Percentiles rank a stretch among this genome's conserved stretches.
These are phyloP conservation scores for Citrullus colocynthis DNA, from an alignment of 306 rosid genomes.

Conservation along the genomic window DNA sequence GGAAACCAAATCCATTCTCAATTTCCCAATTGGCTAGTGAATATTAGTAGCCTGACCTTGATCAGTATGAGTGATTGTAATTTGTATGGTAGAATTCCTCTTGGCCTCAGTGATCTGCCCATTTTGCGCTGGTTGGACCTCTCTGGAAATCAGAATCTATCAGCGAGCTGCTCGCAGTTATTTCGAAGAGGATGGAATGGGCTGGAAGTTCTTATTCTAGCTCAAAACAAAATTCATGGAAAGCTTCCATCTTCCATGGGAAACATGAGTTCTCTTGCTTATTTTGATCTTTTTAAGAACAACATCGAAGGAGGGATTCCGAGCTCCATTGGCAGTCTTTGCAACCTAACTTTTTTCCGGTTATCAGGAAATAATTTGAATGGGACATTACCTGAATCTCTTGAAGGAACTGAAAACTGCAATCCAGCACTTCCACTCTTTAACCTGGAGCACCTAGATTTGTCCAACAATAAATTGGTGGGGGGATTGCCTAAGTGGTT, in stretches of 20 bases:
- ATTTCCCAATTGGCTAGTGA: slow-evolving; percentile 31
- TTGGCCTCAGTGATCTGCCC: slow-evolving; percentile 19
- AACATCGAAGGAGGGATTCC: slow-evolving; percentile 22
- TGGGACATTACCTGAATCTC: slow-evolving; percentile 22
- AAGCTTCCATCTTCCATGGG: slow-evolving; percentile 24
- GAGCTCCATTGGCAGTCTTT: slow-evolving; percentile 22
- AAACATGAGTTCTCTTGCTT: slow-evolving; percentile 27
- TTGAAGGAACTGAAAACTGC: slow-evolving; percentile 16
- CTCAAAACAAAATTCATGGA: slow-evolving; percentile 17
- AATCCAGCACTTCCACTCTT: slow-evolving; percentile 12
- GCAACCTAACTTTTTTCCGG: neutral
- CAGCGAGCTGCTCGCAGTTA: slow-evolving; percentile 25
- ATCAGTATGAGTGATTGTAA: neutral
- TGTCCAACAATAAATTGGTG: slow-evolving; percentile 12
- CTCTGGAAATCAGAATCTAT: slow-evolving; percentile 1
- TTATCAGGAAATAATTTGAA: slow-evolving; percentile 17
- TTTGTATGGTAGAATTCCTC: slow-evolving; percentile 38
- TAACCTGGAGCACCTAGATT: neutral
- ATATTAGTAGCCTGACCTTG: slow-evolving; percentile 19
- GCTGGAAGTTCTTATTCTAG: slow-evolving; percentile 11
- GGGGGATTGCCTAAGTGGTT: slow-evolving; percentile 33
- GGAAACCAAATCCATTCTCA: slow-evolving; percentile 13
- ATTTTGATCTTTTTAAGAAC: slow-evolving; percentile 7
- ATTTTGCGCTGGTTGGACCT: slow-evolving; percentile 16
- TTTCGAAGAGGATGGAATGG: slow-evolving; percentile 23